Conservation (phyloP, 805 yeast genomes). For the Cyberlindnera suaveolens region DNA sequence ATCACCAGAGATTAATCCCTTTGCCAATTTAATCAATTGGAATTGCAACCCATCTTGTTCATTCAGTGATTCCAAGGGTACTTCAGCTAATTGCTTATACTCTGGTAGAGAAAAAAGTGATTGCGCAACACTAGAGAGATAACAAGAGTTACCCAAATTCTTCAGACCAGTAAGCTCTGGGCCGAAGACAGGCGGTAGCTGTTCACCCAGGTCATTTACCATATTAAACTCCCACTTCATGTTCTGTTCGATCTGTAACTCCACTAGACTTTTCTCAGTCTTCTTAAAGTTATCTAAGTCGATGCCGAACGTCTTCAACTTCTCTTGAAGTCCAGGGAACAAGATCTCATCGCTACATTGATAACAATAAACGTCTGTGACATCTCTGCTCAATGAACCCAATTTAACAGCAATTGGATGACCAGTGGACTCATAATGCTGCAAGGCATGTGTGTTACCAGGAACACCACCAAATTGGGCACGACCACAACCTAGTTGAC, state of each 20-base stretch:
- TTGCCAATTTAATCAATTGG: slow-evolving; percentile 73
- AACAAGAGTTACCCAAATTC: slow-evolving; percentile 92
- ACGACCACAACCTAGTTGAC: slow-evolving; percentile 91
- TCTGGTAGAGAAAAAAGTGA: slow-evolving; percentile 42
- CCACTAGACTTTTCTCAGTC: slow-evolving; percentile 84
- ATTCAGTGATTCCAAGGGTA: slow-evolving; percentile 35
- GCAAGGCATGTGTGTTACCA: slow-evolving; percentile 89
- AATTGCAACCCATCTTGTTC: slow-evolving; percentile 49
- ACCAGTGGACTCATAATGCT: slow-evolving; percentile 50
- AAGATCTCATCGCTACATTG: slow-evolving; percentile 82
- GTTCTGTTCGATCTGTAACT: slow-evolving; percentile 89
- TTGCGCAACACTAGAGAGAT: slow-evolving; percentile 77
- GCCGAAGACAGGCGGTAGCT: slow-evolving; percentile 63
- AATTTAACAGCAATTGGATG: slow-evolving; percentile 87
- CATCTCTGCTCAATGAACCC: slow-evolving; percentile 76
- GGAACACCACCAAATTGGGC: slow-evolving; percentile 88
- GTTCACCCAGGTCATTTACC: slow-evolving; percentile 64
- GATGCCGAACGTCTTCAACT: slow-evolving; percentile 58
- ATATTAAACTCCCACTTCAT: slow-evolving; percentile 88
- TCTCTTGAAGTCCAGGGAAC: slow-evolving; percentile 50
- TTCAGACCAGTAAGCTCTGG: slow-evolving; percentile 75
- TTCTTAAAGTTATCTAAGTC: slow-evolving; percentile 48
- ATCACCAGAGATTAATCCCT: slow-evolving; percentile 71
- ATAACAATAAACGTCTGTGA: slow-evolving; percentile 87
- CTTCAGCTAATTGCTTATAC: slow-evolving; percentile 18